These are phyloP conservation scores for Kurtzmaniella quercitrusa DNA, from an alignment of 1,139 yeast genomes.

Conservation along the genomic window DNA sequence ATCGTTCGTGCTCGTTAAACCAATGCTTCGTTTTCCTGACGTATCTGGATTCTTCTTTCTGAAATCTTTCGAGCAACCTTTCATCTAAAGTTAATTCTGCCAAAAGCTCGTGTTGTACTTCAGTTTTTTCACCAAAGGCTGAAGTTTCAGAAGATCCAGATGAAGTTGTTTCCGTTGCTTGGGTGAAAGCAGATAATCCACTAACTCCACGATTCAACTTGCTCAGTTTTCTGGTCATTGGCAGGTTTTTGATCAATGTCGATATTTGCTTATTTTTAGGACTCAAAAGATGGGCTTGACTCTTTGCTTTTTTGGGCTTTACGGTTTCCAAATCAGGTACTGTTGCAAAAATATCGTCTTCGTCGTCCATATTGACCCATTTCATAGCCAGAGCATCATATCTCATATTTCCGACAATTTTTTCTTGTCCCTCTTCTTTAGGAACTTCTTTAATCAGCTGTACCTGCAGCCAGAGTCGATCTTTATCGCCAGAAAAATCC, in stretches of 20 bases:
- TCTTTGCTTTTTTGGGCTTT: conserved; percentile 2
- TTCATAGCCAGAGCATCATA: conserved; percentile 56
- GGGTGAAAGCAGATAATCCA: conserved; percentile 23
- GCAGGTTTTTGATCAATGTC: conserved; percentile 1
- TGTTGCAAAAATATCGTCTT: conserved; percentile 51
- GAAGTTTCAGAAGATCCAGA: conserved; percentile 9
- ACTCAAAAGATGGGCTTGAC: conserved; percentile 12
- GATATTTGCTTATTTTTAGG: conserved; percentile 12
- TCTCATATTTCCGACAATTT: conserved; percentile 50
- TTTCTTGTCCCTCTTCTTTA: conserved; percentile 16
- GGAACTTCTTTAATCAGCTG: conserved; percentile 28
- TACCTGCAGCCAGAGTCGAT: conserved; percentile 12
- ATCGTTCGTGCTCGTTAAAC: conserved; percentile 43
- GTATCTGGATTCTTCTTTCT: conserved; percentile 51
- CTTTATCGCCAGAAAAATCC: conserved; percentile 17
- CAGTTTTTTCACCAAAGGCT: conserved; percentile 18
- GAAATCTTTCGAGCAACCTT: conserved; percentile 38
- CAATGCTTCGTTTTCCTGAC: conserved; percentile 47
- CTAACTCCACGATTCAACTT: conserved; percentile 17
- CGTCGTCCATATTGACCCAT: conserved; percentile 47
- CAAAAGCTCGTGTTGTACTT: conserved; percentile 5
- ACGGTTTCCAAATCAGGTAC: conserved; percentile 35
- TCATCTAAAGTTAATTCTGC: conserved; percentile 39
- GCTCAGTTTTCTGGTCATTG: conserved; percentile 1
- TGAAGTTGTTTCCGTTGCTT: conserved; percentile 24